Base-by-base conservation (phyloP, 495 filamentous ascomycete genomes). In the Letharia lupina region DNA sequence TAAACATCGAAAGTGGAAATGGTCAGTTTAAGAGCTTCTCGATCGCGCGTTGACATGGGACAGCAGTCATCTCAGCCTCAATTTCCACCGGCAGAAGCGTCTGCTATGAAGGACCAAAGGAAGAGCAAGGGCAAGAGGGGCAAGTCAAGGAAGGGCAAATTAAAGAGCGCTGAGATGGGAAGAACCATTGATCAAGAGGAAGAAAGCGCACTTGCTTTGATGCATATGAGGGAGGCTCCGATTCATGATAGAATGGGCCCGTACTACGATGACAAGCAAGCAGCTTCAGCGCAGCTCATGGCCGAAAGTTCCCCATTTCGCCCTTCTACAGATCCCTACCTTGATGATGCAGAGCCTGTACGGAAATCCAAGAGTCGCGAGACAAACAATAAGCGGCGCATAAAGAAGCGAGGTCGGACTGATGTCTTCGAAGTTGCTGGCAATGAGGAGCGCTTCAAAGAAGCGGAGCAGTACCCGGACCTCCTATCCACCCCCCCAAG, bases 41-140 rank as follows among this genome's bases (percentile, higher is more conserved):
- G 60, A 28, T 18, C 33, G 18, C 18, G 33, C 61, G 33, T 3
- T 59, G 50, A 56, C 13, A 71, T 71, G 70, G 70, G 70, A 18
- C 60, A 68, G 44, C 54, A 48, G 8, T 71, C 70, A 8, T 71
- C 70, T 1, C 70, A 71, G 45, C 42, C 47, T 37, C 44, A 59
- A 57, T 3, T 15, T 42, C 8, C 57, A 45, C 35, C 63, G 13
- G 33, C 45, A 50, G 62, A 47, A 59, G n/a, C 56, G 40, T 13
- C 57, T 5, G 11, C 28, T 16, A 67, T 64, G 40, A 39, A 39
- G 40, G 18, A n/a, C 9, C 57, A 37, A 35, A n/a, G 11, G 15
- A 56, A 67, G 41, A 65, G 56, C 35, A 64, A 31, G 23, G 42
- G 66, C 57, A 66, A 37, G 18, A 48, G n/a, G 40, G 48, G 47